These are phyloP conservation scores for Schizosaccharomyces japonicus DNA, from an alignment of 805 yeast genomes.

Conservation along the genomic window DNA sequence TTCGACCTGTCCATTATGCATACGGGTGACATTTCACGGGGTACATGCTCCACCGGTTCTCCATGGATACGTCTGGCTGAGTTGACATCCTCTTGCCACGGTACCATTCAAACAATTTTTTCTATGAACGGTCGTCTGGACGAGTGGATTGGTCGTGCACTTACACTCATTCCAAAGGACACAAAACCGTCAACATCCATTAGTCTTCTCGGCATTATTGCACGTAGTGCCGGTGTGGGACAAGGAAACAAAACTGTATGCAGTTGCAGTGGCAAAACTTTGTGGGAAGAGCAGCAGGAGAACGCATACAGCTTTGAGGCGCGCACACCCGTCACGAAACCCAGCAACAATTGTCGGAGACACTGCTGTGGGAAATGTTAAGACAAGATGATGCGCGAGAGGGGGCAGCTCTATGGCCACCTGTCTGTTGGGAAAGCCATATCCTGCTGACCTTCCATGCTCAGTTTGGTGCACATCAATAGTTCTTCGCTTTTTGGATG, in stretches of 20 bases:
- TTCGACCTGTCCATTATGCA: neutral
- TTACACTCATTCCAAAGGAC: no score
- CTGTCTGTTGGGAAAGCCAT: no score
- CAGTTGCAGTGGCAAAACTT: constrained; percentile 80
- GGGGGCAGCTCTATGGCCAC: no score
- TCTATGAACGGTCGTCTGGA: neutral
- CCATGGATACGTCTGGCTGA: neutral
- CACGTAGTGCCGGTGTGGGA: constrained; percentile 93
- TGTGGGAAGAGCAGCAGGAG: constrained; percentile 97
- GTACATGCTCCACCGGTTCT: neutral
- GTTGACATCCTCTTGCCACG: neutral
- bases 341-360: no score
- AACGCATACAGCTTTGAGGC: no score
- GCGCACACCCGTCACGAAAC: no score
- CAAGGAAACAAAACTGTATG: constrained; percentile 84
- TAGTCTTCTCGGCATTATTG: constrained; percentile 44
- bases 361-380: no score
- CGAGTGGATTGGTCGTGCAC: neutral
- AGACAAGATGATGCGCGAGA: no score
- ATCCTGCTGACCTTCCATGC: no score
- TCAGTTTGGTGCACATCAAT: no score
- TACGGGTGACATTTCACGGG: neutral
- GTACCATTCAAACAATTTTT: neutral
- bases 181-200: neutral
- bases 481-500: no score